Evolutionary conservation across 164 flowering plant species (phyloP).

Genomic region (Taxillus chinensis): DNA sequence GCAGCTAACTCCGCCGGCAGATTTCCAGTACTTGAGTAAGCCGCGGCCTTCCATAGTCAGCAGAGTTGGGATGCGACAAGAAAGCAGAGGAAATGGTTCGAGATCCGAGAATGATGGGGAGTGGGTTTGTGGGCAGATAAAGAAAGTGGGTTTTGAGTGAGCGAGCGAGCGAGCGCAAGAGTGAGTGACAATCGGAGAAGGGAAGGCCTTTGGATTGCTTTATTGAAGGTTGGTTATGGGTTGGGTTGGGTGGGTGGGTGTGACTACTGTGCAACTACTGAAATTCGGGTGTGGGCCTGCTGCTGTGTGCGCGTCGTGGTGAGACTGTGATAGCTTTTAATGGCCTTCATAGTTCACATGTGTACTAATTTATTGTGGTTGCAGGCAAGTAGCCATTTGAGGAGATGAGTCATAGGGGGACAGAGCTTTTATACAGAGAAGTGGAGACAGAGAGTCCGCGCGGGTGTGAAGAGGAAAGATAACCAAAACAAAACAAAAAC

Average conservation of each 20-base stretch:
- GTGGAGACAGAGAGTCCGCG: no score
- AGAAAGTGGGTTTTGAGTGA: slow-evolving; percentile 1
- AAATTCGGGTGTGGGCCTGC: slow-evolving; percentile 2
- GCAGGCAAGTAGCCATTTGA: no score
- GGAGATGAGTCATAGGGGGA: no score
- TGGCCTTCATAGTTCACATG: neutral
- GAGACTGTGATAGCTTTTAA: slow-evolving; percentile 7
- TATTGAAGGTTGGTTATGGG: neutral
- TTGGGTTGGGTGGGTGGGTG: slow-evolving; percentile 12
- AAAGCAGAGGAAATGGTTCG: slow-evolving; percentile 45
- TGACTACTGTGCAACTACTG: neutral
- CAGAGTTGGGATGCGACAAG: slow-evolving; percentile 53
- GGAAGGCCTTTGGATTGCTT: neutral
- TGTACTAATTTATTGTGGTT: slow-evolving; percentile 25
- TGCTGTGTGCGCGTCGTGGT: neutral
- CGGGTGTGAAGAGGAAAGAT: no score
- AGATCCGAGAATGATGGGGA: neutral
- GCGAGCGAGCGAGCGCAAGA: neutral
- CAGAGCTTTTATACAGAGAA: no score
- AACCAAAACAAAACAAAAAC: no score
- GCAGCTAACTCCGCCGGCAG: slow-evolving; percentile 20
- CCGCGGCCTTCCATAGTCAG: slow-evolving; percentile 90
- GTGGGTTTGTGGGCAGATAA: neutral
- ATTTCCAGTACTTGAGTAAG: slow-evolving; percentile 78
- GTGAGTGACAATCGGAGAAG: slow-evolving; percentile 1